phyloP scores from a whole-genome alignment of 768 basidiomycete genomes.

The Trametes elegans region DNA sequence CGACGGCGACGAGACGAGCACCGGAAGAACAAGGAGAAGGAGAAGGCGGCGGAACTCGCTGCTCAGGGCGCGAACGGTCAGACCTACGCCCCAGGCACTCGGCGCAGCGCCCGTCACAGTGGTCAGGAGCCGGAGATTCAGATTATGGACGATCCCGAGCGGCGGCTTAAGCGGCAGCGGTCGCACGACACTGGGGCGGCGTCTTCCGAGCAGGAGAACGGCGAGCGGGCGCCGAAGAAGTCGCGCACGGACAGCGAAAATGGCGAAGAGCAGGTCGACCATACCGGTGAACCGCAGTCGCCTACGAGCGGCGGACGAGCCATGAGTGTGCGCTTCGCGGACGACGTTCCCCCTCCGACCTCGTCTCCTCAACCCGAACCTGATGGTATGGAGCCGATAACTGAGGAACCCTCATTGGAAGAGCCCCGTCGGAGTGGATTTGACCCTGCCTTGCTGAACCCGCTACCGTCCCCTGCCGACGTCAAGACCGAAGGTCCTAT shows the following conservation, averaged over 20 bases:
- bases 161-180: constrained; percentile 70
- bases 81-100: constrained; percentile 46
- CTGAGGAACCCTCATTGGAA: not conserved
- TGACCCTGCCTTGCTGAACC: constrained; percentile 53
- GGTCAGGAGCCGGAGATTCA: constrained; percentile 68
- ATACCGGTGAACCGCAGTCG: constrained; percentile 26
- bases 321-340: constrained; percentile 50
- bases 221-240: constrained; percentile 54
- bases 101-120: constrained; percentile 72
- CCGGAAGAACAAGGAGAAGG: constrained; percentile 33
- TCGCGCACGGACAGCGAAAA: constrained; percentile 31
- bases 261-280: constrained; percentile 49
- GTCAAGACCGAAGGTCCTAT: not conserved
- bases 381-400: not conserved
- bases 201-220: constrained; percentile 52
- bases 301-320: constrained; percentile 10
- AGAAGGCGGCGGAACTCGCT: constrained; percentile 24
- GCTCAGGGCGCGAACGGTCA: constrained; percentile 24
- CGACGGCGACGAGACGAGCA: constrained; percentile 59
- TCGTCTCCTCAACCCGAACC: constrained; percentile 12
- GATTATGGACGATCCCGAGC: constrained; percentile 73
- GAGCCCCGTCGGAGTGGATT: constrained; percentile 41
- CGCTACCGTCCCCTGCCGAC: constrained; percentile 32
- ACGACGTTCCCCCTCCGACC: constrained; percentile 26
- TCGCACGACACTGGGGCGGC: constrained; percentile 52